Evolutionary conservation across 2,329 filamentous ascomycete species (phyloP).

Genomic region (Apiospora sp.): DNA sequence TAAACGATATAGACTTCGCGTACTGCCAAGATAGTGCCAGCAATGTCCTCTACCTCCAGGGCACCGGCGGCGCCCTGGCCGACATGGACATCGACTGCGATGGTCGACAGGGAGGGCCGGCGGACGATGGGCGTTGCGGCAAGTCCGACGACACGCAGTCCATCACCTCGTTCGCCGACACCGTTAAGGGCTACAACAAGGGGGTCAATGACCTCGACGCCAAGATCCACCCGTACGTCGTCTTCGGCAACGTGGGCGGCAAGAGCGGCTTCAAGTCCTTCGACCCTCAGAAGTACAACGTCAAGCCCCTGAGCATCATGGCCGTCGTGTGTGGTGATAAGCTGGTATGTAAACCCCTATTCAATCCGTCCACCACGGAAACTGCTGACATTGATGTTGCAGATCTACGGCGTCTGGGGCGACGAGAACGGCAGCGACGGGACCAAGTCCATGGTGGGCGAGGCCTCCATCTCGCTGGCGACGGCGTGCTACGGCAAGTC

Average conservation of each 20-base stretch:
- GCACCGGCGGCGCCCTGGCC: neutral
- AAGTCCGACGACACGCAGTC: conserved; percentile 40
- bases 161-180: conserved; percentile 51
- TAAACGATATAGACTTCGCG: neutral
- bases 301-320: conserved; percentile 58
- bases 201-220: conserved; percentile 52
- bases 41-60: conserved; percentile 15
- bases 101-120: neutral
- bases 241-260: conserved; percentile 54
- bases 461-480: conserved; percentile 65
- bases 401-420: conserved; percentile 68
- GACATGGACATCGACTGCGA: conserved; percentile 19
- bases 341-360: conserved; percentile 42
- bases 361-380: too few species aligned
- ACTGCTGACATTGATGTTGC: neutral
- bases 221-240: conserved; percentile 57
- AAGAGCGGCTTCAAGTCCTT: conserved; percentile 43
- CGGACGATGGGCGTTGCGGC: conserved; percentile 1
- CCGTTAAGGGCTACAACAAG: conserved; percentile 41
- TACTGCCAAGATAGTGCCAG: neutral
- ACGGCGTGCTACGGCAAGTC: conserved; percentile 62
- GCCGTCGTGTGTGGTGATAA: conserved; percentile 59
- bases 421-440: conserved; percentile 66
- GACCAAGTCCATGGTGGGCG: conserved; percentile 57
- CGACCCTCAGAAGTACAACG: conserved; percentile 46